Evolutionary conservation across 140 eudicot species (phyloP), one percentile per base, ranked within the genome.

Genomic region (Erigeron philadelphicus): DNA sequence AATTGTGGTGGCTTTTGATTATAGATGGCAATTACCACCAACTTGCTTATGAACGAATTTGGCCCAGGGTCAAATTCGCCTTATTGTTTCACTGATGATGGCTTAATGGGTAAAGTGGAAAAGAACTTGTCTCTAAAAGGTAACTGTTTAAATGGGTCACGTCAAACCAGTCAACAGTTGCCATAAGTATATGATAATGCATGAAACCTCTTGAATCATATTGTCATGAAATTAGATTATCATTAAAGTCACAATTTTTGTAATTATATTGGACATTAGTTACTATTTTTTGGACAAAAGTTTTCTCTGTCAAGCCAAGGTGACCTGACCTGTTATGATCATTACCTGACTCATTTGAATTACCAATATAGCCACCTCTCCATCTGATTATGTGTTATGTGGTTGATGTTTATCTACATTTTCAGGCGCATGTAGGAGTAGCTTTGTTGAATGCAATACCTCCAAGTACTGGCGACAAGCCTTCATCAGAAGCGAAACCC

Each of bases 371-470:
- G 23, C 12, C 31, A 54, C 17, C 9, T 17, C 60, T 54, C 16
- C 60, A 13, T 53, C 59, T 54, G 60, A 54, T 54, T 17, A n/a
- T 17, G 60, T 54, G 19, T 13, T 8, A 16, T 17, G 38, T 31
- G 38, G 4, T 21, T 47, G 50, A 59, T 64, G 35, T 68, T 66
- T 38, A 77, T 49, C 11, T 48, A 23, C 21, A 8, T 71, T 67
- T 55, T 21, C 83, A 90, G 97, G 97, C 97, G 2, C 93, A 90
- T 56, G 94, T 87, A 56, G 97, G 97, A 72, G 90, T 90, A 10
- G 97, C 97, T 61, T 76, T 90, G 45, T 80, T 90, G 49, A 90
- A 90, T 66, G 88, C 94, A 54, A 84, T 87, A 11, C 87, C 94
- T 11, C 94, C 90, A 4, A 31, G 5, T 31, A 73, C 83, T 47